These are phyloP conservation scores for Cladorrhinum sp. DNA, from an alignment of 2,329 filamentous ascomycete species.

Conservation along the genomic window DNA sequence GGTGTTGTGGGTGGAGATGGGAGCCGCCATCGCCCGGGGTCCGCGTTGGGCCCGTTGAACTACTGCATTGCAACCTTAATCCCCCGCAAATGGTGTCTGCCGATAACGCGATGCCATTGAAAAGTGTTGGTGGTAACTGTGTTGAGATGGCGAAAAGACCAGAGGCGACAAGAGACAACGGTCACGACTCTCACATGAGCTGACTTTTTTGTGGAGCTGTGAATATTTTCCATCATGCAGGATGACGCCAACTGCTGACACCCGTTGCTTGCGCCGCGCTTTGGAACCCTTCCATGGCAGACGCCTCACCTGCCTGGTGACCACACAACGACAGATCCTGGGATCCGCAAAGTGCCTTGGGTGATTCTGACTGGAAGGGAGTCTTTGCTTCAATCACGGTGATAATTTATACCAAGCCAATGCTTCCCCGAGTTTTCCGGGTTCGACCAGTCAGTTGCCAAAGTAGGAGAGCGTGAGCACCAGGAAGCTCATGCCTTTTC, in stretches of 20 bases:
- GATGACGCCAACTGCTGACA: neutral
- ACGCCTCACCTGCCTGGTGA: neutral
- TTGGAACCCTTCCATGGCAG: neutral
- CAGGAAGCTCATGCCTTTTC: too few relatives aligned
- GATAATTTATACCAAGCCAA: too few relatives aligned
- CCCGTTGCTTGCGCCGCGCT: neutral
- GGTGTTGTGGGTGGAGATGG: neutral
- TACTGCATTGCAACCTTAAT: neutral
- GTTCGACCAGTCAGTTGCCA: too few relatives aligned
- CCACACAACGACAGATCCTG: neutral
- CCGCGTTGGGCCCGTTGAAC: neutral
- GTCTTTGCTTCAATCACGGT: too few relatives aligned
- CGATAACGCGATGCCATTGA: neutral
- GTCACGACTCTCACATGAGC: neutral
- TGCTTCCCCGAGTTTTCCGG: too few relatives aligned
- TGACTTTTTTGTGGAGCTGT: neutral
- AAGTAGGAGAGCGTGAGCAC: too few relatives aligned
- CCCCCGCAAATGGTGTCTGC: neutral
- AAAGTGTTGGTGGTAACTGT: neutral
- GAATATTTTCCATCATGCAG: neutral
- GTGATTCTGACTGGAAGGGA: too few relatives aligned
- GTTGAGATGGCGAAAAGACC: neutral
- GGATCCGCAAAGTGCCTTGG: too few relatives aligned
- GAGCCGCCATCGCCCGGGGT: neutral
- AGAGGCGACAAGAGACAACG: neutral